phyloP scores from a whole-genome alignment of 306 rosid genomes.

The Rosa rugosa region DNA sequence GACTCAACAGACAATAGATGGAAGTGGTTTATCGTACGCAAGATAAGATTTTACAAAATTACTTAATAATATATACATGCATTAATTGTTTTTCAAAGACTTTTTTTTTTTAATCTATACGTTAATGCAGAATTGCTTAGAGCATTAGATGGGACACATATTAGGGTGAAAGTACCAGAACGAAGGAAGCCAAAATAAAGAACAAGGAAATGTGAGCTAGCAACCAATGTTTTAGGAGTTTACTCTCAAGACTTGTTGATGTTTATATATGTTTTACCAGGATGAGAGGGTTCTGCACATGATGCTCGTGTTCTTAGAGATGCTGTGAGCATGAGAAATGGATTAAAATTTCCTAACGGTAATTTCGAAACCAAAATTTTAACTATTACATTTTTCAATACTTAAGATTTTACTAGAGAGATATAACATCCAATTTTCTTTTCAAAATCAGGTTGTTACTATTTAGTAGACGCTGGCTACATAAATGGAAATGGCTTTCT shows the following conservation, averaged over 20 bases:
- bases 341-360: not conserved
- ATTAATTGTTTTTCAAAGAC: too few species aligned
- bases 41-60: not conserved
- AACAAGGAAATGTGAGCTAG: not conserved
- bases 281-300: conserved; percentile 5
- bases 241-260: conserved; percentile 2
- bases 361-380: not conserved
- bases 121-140: conserved; percentile 10
- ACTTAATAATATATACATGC: not conserved
- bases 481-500: not conserved
- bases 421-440: not conserved
- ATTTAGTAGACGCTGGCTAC: not conserved
- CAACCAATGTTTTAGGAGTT: conserved; percentile 8
- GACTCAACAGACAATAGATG: not conserved
- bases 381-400: not conserved
- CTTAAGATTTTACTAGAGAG: not conserved
- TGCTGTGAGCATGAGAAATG: not conserved
- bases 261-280: not conserved
- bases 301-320: not conserved
- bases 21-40: conserved; percentile 6
- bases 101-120: not conserved
- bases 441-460: not conserved
- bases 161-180: not conserved
- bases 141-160: conserved; percentile 14
- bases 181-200: not conserved